These are phyloP conservation scores for Solanum medicagineum DNA, from an alignment of 257 asterid species.

Conservation along the genomic window DNA sequence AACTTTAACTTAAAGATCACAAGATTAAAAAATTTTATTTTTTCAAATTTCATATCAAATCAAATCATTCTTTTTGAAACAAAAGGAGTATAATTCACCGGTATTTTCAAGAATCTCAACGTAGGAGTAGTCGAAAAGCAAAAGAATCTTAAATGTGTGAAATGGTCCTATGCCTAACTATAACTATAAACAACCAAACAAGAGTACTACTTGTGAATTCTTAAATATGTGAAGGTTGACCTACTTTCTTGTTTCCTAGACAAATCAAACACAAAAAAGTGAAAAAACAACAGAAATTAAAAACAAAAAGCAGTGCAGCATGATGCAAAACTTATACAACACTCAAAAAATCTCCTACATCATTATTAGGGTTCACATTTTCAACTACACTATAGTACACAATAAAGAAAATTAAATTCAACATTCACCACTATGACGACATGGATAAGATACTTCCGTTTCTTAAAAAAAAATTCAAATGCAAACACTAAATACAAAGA, in stretches of 20 bases:
- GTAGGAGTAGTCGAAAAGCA: neutral
- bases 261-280: neutral
- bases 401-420: neutral
- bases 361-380: neutral
- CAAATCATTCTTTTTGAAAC: too few relatives aligned
- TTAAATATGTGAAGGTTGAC: neutral
- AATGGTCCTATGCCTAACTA: neutral
- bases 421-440: neutral
- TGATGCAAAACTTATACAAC: neutral
- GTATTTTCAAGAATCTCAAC: neutral
- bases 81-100: neutral
- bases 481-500: rapidly evolving
- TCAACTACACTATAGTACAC: neutral
- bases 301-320: neutral
- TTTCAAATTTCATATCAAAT: too few relatives aligned
- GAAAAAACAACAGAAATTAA: neutral
- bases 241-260: neutral
- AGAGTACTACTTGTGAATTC: neutral
- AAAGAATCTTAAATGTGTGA: neutral
- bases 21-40: too few relatives aligned
- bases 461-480: rapidly evolving
- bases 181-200: neutral
- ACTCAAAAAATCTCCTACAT: neutral
- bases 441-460: rapidly evolving
- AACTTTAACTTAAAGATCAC: too few relatives aligned